Conservation (phyloP, 495 filamentous ascomycete genomes). For the Talaromyces borbonicus region DNA sequence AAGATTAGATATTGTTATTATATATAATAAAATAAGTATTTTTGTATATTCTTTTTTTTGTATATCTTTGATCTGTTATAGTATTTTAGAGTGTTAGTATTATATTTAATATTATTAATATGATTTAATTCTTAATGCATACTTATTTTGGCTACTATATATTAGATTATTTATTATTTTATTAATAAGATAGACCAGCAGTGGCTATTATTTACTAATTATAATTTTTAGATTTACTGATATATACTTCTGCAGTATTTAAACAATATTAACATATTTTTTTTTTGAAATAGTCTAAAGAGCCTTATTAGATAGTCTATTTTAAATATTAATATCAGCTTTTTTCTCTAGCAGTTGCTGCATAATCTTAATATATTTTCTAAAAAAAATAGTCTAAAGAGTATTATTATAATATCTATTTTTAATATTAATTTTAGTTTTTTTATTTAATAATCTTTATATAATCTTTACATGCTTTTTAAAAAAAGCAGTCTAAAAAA, state of each 20-base stretch:
- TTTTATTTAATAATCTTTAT: no score
- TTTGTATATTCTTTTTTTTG: not conserved
- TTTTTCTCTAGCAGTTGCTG: conserved; percentile 12
- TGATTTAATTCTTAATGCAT: not conserved
- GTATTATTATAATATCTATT: conserved; percentile 12
- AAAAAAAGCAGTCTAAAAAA: conserved; percentile 14
- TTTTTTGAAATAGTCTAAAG: conserved; percentile 14
- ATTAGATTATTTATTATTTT: not conserved
- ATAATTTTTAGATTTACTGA: not conserved
- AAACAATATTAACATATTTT: conserved; percentile 1
- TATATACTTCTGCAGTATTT: not conserved
- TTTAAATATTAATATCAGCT: conserved; percentile 11
- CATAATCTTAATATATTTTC: conserved; percentile 7
- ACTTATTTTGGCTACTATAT: not conserved
- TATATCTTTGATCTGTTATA: not conserved
- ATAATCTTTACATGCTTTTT: no score
- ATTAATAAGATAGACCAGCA: not conserved
- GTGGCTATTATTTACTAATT: not conserved
- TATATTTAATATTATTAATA: not conserved
- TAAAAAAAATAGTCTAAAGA: conserved; percentile 7
- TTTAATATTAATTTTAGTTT: conserved; percentile 3
- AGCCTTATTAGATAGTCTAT: conserved; percentile 12
- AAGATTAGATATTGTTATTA: not conserved
- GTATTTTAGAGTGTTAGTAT: not conserved
- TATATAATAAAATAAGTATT: not conserved